Conservation (phyloP, 1,139 yeast genomes). For the Pichia sp. region DNA sequence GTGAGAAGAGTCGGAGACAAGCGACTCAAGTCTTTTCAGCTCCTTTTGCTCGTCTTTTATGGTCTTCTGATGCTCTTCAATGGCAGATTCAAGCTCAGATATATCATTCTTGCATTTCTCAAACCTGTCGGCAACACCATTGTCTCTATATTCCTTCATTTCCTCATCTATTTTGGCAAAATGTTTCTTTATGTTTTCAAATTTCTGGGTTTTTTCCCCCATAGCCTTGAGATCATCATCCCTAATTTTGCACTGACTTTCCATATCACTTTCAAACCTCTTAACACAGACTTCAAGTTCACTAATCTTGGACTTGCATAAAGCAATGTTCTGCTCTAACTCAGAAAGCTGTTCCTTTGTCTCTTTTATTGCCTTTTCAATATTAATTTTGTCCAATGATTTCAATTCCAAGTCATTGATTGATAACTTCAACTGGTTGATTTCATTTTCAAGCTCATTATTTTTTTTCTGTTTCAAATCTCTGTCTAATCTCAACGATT, state of each 20-base stretch:
- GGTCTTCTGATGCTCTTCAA: constrained; percentile 16
- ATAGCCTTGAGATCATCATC: constrained; percentile 20
- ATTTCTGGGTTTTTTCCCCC: constrained; percentile 16
- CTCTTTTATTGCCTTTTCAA: constrained; percentile 34
- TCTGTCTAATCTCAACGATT: constrained; percentile 44
- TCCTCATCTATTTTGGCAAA: constrained; percentile 21
- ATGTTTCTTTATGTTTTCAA: constrained; percentile 16
- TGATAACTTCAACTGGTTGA: constrained; percentile 54
- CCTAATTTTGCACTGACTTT: constrained; percentile 19
- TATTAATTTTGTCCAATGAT: constrained; percentile 40
- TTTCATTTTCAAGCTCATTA: constrained; percentile 45
- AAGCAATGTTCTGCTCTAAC: constrained; percentile 25
- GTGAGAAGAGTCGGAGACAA: constrained; percentile 45
- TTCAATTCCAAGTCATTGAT: constrained; percentile 55
- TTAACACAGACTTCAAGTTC: constrained; percentile 14
- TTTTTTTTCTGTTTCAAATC: constrained; percentile 48
- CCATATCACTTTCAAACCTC: constrained; percentile 17
- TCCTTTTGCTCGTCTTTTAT: constrained; percentile 21
- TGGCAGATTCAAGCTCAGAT: constrained; percentile 6
- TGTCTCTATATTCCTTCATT: constrained; percentile 21
- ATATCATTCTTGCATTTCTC: constrained; percentile 8
- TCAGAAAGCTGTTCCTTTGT: constrained; percentile 30
- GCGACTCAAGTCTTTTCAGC: constrained; percentile 31
- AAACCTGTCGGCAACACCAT: constrained; percentile 10
- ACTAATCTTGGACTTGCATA: constrained; percentile 1